Evolutionary conservation across 2,329 filamentous ascomycete genomes (phyloP).

Genomic region (Torrubiella hemipterigena): DNA sequence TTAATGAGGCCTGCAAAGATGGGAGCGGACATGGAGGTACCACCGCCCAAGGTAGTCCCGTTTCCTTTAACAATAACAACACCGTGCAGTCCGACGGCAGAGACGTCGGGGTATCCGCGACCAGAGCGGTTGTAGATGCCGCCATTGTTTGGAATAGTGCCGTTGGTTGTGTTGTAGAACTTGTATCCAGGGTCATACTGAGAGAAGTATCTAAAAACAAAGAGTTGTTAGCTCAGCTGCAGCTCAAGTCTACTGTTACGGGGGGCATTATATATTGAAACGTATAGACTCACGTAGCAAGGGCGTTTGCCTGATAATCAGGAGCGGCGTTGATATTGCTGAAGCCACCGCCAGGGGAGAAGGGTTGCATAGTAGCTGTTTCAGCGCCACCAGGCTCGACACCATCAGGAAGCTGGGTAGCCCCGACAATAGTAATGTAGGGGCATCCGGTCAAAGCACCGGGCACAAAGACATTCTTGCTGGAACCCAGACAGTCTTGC

Average conservation of each 20-base stretch:
- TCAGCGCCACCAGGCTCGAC: not conserved
- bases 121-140: constrained; percentile 23
- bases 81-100: constrained; percentile 27
- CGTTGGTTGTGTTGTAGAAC: constrained; percentile 28
- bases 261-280: too few species aligned
- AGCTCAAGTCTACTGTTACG: too few species aligned
- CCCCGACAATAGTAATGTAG: not conserved
- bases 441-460: not conserved
- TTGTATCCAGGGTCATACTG: not conserved
- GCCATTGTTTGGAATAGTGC: constrained; percentile 27
- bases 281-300: constrained; percentile 9
- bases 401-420: not conserved
- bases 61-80: not conserved
- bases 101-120: constrained; percentile 23
- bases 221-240: too few species aligned
- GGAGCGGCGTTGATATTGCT: constrained; percentile 32
- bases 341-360: constrained; percentile 29
- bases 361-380: not conserved
- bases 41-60: not conserved
- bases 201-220: not conserved
- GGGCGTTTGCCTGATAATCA: constrained; percentile 28
- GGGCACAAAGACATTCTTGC: not conserved
- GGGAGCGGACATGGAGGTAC: constrained; percentile 3
- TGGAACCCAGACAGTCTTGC: not conserved
- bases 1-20: constrained; percentile 6